Evolutionary conservation across 108 stramenopile species (phyloP), one percentile per base, ranked within the genome.

Genomic region (Seminavis robusta): DNA sequence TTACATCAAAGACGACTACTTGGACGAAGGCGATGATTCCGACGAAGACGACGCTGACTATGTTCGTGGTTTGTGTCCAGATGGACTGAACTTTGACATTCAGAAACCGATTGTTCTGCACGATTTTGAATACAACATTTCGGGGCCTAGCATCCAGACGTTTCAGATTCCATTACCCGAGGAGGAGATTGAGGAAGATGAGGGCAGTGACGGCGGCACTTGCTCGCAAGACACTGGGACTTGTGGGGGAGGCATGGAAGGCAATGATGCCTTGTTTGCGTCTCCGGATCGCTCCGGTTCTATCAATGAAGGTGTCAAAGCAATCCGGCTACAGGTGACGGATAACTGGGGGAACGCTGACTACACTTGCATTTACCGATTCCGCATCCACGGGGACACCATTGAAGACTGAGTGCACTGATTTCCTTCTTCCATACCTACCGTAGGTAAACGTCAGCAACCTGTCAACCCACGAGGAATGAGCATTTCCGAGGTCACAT

Each of bases 361-460:
- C 15, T 86, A 71, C 55, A 92, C 90, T 7, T 92, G 86, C 54
- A 41, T 92, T 11, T 92, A 92, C 67, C 82, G 85, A 56, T 52
- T 86, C 19, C 81, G 77, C 20, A 74, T 92, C 2, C 86, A 92
- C 61, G 86, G 86, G 15, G 76, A 83, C n/a, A n/a, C n/a, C n/a
- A n/a, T 29, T 36, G 34, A 36, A 36, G n/a, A n/a, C n/a, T n/a
- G n/a, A n/a, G n/a, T n/a, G n/a, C n/a, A n/a, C n/a, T n/a, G n/a
- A n/a, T n/a, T n/a, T n/a, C n/a, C n/a, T n/a, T n/a, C n/a, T n/a
- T n/a, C n/a, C n/a, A n/a, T n/a, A n/a, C n/a, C n/a, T n/a, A n/a
- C n/a, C n/a, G n/a, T n/a, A n/a, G n/a, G n/a, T n/a, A n/a, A n/a
- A n/a, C n/a, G n/a, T n/a, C n/a, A n/a, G n/a, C n/a, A n/a, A n/a